Evolutionary conservation across 805 yeast genomes (phyloP).

Genomic region (Starmerella potacharoeniae): DNA sequence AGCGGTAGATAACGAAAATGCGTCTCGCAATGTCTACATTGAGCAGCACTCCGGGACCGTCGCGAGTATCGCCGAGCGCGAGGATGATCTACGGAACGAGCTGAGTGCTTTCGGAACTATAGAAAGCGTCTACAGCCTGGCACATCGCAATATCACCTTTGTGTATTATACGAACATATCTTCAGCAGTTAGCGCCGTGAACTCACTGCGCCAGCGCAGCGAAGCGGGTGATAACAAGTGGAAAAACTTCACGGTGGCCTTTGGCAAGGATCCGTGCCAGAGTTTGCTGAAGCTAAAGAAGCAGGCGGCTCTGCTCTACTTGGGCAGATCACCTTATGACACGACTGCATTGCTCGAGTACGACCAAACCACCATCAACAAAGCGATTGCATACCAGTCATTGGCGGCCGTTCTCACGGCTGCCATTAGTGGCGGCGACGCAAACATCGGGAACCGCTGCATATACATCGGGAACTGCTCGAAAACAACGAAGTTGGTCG

Average conservation of each 20-base stretch:
- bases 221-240: slow-evolving; percentile 32
- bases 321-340: slow-evolving; percentile 83
- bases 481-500: slow-evolving; percentile 78
- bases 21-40: slow-evolving; percentile 86
- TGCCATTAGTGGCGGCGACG: slow-evolving; percentile 85
- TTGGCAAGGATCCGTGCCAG: slow-evolving; percentile 55
- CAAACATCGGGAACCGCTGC: slow-evolving; percentile 85
- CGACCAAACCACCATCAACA: slow-evolving; percentile 8
- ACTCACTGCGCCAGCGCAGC: slow-evolving; percentile 42
- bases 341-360: slow-evolving; percentile 43
- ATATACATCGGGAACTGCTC: slow-evolving; percentile 85
- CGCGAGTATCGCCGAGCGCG: not conserved
- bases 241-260: slow-evolving; percentile 58
- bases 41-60: slow-evolving; percentile 33
- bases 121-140: slow-evolving; percentile 83
- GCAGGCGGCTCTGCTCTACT: slow-evolving; percentile 90
- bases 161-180: slow-evolving; percentile 76
- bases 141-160: slow-evolving; percentile 79
- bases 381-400: slow-evolving; percentile 68
- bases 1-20: slow-evolving; percentile 62
- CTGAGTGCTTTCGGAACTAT: slow-evolving; percentile 83
- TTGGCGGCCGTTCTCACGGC: slow-evolving; percentile 98
- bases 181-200: slow-evolving; percentile 71
- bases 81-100: slow-evolving; percentile 32
- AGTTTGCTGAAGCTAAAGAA: slow-evolving; percentile 91